Conservation (phyloP, 2,329 filamentous ascomycete species). For the Emericellopsis atlantica region DNA sequence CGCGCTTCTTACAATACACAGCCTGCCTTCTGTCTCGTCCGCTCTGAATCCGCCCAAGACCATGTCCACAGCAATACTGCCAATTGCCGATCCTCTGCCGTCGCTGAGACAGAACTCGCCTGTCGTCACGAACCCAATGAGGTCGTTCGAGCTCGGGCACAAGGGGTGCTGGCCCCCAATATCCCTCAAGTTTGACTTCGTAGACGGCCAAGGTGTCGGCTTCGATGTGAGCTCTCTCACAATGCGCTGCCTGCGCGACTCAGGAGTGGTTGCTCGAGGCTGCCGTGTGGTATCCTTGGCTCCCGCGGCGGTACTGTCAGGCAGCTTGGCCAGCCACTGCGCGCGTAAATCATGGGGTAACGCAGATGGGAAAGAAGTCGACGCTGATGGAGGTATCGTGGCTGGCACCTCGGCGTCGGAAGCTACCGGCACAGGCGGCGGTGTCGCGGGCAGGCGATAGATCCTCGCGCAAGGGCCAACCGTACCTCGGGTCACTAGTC, state of each 20-base stretch:
- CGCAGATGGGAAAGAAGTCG: constrained; percentile 4
- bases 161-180: constrained; percentile 49
- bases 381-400: constrained; percentile 19
- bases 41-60: constrained; percentile 26
- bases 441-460: constrained; percentile 57
- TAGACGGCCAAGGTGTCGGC: constrained; percentile 16
- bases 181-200: constrained; percentile 20
- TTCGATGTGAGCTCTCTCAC: constrained; percentile 33
- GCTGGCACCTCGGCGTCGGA: constrained; percentile 32
- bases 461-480: constrained; percentile 64
- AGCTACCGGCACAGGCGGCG: constrained; percentile 9
- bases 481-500: constrained; percentile 56
- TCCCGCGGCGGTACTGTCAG: constrained; percentile 4
- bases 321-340: constrained; percentile 57
- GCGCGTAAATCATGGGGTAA: constrained; percentile 41
- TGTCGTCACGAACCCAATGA: constrained; percentile 83
- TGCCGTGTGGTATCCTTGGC: neutral
- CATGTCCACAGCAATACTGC: constrained; percentile 50
- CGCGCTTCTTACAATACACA: constrained; percentile 73
- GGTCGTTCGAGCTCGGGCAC: constrained; percentile 61
- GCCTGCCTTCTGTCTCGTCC: constrained; percentile 27
- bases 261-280: neutral
- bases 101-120: constrained; percentile 72
- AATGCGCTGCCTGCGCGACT: constrained; percentile 25
- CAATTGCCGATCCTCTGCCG: constrained; percentile 66